Evolutionary conservation across 495 filamentous ascomycete species (phyloP).

Genomic region (Xylaria castorea): DNA sequence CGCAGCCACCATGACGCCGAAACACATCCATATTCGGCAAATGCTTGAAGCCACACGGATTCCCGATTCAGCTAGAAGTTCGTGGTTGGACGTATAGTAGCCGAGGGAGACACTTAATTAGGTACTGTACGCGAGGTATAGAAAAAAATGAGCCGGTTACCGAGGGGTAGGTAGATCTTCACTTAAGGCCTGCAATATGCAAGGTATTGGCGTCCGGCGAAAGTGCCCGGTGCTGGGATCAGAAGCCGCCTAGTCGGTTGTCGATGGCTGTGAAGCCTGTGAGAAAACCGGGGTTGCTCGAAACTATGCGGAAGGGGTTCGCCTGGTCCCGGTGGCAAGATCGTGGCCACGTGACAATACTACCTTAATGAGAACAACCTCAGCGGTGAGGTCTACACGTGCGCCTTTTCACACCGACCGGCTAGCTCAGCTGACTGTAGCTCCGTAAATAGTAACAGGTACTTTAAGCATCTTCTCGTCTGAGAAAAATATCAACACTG

Average conservation of each 20-base stretch:
- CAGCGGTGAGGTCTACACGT: slow-evolving; percentile 11
- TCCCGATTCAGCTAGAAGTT: background rate
- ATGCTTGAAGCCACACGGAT: background rate
- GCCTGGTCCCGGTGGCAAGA: slow-evolving; percentile 23
- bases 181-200: background rate
- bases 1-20: slow-evolving; percentile 17
- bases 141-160: background rate
- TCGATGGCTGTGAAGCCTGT: slow-evolving; percentile 5
- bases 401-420: slow-evolving; percentile 5
- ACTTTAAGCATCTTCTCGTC: background rate
- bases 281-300: background rate
- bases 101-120: background rate
- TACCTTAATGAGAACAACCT: slow-evolving; percentile 3
- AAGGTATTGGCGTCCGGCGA: slow-evolving; percentile 1
- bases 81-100: background rate
- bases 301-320: slow-evolving; percentile 17
- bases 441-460: slow-evolving; percentile 3
- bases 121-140: slow-evolving; percentile 2
- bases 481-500: background rate
- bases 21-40: slow-evolving; percentile 9
- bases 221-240: background rate
- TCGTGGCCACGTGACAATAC: slow-evolving; percentile 16
- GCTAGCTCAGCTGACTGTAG: slow-evolving; percentile 26
- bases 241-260: background rate
- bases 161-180: background rate